A percentile compares a stretch with the other conserved stretches of the same genome.
Evolutionary conservation across 192 early-diverging fungal species (phyloP).

Genomic region (Backusella parvicylindrica): DNA sequence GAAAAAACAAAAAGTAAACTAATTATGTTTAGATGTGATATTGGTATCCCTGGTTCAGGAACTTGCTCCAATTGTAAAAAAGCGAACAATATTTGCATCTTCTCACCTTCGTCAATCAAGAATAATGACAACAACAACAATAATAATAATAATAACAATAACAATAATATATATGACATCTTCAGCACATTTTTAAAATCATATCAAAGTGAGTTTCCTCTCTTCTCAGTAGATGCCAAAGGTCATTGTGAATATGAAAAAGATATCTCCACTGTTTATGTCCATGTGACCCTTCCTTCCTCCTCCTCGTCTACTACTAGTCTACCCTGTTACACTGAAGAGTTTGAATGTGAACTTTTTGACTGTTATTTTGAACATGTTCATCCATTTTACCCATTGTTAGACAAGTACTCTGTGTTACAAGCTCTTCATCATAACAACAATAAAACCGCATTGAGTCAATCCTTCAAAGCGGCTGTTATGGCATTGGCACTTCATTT

Average conservation of each 20-base stretch:
- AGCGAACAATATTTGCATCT: conserved; percentile 6
- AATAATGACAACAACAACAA: neutral
- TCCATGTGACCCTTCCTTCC: neutral
- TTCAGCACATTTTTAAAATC: neutral
- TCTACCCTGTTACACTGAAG: neutral
- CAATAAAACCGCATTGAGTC: neutral
- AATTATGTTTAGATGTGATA: conserved; percentile 16
- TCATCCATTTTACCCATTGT: conserved; percentile 9
- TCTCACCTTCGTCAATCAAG: neutral
- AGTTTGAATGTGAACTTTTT: conserved; percentile 2
- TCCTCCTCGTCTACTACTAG: neutral
- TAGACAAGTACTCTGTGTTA: conserved; percentile 1
- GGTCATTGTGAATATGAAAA: conserved; percentile 9
- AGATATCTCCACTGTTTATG: neutral
- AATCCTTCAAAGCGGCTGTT: neutral
- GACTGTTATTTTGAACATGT: conserved; percentile 8
- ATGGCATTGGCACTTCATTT: neutral
- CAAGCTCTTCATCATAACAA: neutral
- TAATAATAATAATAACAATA: neutral
- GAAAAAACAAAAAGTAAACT: neutral
- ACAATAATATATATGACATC: neutral
- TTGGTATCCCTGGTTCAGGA: conserved; percentile 19
- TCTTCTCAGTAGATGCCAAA: conserved; percentile 1
- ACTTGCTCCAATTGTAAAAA: conserved; percentile 18
- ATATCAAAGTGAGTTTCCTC: neutral